Evolutionary conservation across 768 basidiomycete genomes (phyloP).

Genomic region (Tulasnella sp.): DNA sequence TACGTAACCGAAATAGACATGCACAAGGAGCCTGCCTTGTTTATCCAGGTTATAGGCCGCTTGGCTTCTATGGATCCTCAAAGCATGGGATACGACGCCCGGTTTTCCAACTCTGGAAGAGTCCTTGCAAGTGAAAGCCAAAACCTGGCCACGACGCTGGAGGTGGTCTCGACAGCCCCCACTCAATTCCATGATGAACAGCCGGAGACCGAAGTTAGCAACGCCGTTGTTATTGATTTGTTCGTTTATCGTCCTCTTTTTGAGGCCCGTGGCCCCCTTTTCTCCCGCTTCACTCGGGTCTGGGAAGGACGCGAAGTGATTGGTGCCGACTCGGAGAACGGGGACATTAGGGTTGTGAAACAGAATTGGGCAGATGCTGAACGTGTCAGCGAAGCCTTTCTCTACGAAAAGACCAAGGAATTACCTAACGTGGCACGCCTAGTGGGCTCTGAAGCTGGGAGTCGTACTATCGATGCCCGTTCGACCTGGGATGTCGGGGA

Average conservation of each 20-base stretch:
- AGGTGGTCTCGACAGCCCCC: background rate
- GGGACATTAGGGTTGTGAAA: background rate
- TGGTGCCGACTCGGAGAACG: background rate
- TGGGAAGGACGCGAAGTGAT: background rate
- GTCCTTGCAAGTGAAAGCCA: background rate
- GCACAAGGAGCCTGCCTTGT: background rate
- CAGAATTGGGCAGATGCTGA: background rate
- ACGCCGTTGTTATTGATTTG: background rate
- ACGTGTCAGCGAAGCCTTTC: background rate
- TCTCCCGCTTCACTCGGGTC: background rate
- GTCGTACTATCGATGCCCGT: background rate
- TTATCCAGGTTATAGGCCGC: background rate
- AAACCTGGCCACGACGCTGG: background rate
- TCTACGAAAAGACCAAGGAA: background rate
- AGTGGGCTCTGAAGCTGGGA: background rate
- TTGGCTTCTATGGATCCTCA: conserved; percentile 1
- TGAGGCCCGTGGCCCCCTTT: background rate
- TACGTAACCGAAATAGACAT: background rate
- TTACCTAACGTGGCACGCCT: background rate
- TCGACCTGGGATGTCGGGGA: background rate
- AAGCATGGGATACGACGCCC: background rate
- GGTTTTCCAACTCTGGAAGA: conserved; percentile 6
- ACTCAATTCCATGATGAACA: background rate
- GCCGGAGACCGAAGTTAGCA: too few species aligned
- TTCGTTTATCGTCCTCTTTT: background rate